Conservation (phyloP, 2,329 filamentous ascomycete species). For the Penicillium nordicum region DNA sequence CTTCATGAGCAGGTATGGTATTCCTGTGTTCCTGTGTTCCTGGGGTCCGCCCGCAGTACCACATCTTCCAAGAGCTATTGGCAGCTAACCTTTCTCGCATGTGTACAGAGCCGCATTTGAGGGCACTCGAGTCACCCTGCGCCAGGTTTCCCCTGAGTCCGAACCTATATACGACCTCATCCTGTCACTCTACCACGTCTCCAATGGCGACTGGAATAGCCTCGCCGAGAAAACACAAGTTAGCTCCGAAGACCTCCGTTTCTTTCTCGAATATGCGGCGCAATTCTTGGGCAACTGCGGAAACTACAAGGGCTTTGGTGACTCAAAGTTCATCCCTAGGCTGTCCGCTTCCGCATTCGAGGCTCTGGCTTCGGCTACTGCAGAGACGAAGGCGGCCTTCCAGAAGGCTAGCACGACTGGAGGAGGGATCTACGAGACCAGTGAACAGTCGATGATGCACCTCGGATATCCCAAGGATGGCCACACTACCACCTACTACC, state of each 20-base stretch:
- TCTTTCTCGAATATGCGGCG: slow-evolving; percentile 72
- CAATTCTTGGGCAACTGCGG: slow-evolving; percentile 78
- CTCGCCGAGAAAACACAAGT: slow-evolving; percentile 64
- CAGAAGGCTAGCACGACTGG: slow-evolving; percentile 56
- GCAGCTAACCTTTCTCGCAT: slow-evolving; percentile 12
- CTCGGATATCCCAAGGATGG: slow-evolving; percentile 71
- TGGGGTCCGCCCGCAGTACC: slow-evolving; percentile 19
- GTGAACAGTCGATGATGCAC: slow-evolving; percentile 65
- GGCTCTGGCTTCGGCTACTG: slow-evolving; percentile 58
- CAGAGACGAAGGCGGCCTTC: slow-evolving; percentile 63
- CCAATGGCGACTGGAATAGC: slow-evolving; percentile 66
- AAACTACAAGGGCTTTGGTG: slow-evolving; percentile 85
- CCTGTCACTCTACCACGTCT: slow-evolving; percentile 64
- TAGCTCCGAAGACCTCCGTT: slow-evolving; percentile 59
- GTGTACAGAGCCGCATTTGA: slow-evolving; percentile 66
- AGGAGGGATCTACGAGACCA: slow-evolving; percentile 68
- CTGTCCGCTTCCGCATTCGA: slow-evolving; percentile 62
- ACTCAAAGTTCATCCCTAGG: slow-evolving; percentile 77
- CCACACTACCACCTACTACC: slow-evolving; percentile 80
- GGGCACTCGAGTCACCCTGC: slow-evolving; percentile 72
- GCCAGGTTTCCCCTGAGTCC: slow-evolving; percentile 77
- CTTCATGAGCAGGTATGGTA: slow-evolving; percentile 69
- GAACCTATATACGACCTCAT: slow-evolving; percentile 80
- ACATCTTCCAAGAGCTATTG: not conserved
- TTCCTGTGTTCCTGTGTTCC: slow-evolving; percentile 6